Evolutionary conservation across 495 filamentous ascomycete genomes (phyloP).

Genomic region (Patellaria atrata): DNA sequence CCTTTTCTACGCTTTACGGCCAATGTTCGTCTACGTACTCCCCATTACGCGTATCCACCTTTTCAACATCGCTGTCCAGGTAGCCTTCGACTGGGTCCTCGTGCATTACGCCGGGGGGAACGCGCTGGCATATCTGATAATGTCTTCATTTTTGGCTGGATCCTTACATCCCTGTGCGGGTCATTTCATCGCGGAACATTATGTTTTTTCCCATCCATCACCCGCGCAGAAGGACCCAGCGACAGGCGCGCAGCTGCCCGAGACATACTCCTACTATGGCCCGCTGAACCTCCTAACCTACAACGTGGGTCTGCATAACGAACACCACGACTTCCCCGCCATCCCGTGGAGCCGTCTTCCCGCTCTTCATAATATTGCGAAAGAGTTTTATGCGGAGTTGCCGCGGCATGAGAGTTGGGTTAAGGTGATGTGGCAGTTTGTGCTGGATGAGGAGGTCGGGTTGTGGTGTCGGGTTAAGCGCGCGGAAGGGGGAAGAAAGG

Average conservation of each 20-base stretch:
- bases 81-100: conserved; percentile 63
- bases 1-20: conserved; percentile 96
- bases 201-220: conserved; percentile 67
- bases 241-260: conserved; percentile 45
- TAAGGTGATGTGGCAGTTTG: conserved; percentile 88
- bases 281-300: conserved; percentile 84
- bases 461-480: conserved; percentile 89
- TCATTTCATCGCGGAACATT: conserved; percentile 99
- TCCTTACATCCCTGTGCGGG: conserved; percentile 88
- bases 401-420: conserved; percentile 82
- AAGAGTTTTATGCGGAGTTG: conserved; percentile 83
- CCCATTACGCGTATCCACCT: conserved; percentile 77
- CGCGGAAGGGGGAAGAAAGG: conserved; percentile 58
- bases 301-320: conserved; percentile 94
- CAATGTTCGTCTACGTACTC: conserved; percentile 84
- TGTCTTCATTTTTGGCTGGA: conserved; percentile 85
- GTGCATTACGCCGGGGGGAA: conserved; percentile 40
- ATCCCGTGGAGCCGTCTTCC: conserved; percentile 84
- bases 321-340: conserved; percentile 97
- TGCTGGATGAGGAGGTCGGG: conserved; percentile 74
- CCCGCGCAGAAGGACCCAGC: conserved; percentile 43
- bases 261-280: conserved; percentile 97
- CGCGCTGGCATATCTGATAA: conserved; percentile 60
- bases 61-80: conserved; percentile 61
- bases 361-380: conserved; percentile 59